Evolutionary conservation across 306 rosid species (phyloP).

Genomic region (Cucurbita moschata): DNA sequence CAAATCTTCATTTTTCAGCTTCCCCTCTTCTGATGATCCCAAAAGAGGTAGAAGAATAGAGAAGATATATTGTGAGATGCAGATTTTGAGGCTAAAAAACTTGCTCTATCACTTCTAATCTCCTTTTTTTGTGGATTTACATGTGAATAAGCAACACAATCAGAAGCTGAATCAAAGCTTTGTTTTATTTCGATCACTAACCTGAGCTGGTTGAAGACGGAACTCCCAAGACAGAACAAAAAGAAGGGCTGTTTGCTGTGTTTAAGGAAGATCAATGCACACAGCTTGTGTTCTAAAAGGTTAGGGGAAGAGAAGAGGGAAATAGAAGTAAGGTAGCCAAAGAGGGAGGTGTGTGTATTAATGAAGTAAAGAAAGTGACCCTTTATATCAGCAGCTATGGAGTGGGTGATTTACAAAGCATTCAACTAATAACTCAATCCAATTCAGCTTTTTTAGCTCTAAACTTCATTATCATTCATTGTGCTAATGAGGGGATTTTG

Average conservation of each 20-base stretch:
- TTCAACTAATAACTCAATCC: conserved; percentile 12
- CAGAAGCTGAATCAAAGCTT: conserved; percentile 15
- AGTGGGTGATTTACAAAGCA: conserved; percentile 12
- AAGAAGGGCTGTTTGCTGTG: conserved; percentile 24
- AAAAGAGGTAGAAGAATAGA: neutral
- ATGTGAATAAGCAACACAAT: neutral
- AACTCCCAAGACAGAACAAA: conserved; percentile 27
- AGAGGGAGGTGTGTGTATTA: conserved; percentile 41
- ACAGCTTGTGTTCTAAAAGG: conserved; percentile 17
- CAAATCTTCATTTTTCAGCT: neutral
- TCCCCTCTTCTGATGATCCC: neutral
- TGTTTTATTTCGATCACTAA: conserved; percentile 35
- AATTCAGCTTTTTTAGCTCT: neutral
- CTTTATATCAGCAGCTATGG: conserved; percentile 30
- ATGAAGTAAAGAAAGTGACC: conserved; percentile 40
- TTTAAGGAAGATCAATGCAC: conserved; percentile 19
- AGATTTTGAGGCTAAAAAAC: neutral
- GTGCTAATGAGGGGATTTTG: neutral
- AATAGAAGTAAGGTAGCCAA: conserved; percentile 39
- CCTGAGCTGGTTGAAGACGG: conserved; percentile 21
- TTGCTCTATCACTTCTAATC: neutral
- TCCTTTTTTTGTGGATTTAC: conserved; percentile 4
- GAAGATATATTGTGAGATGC: neutral
- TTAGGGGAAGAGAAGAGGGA: conserved; percentile 30
- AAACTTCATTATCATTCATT: neutral